Evolutionary conservation across 176 grass and related monocot genomes (phyloP), one percentile per base, ranked within the genome.

Genomic region (Luzula sylvatica): DNA sequence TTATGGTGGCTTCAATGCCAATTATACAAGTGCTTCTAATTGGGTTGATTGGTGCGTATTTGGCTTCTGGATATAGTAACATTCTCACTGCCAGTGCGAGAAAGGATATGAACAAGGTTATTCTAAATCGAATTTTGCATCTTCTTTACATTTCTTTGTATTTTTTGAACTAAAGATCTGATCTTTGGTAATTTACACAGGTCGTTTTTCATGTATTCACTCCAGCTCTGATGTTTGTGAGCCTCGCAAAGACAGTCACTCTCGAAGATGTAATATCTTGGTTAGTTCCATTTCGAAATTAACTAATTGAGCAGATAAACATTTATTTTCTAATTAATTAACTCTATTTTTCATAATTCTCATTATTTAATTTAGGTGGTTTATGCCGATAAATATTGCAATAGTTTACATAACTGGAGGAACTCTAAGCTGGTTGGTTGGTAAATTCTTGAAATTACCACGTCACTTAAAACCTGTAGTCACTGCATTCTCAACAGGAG

Each of bases 41-140:
- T 30, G 90, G 84, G n/a, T 16, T 79, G 28, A 53, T 88, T 41
- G 84, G 90, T 8, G 90, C 84, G 7, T 88, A 26, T 65, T 70
- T 95, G 27, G 90, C 90, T 22, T 75, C 84, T 3, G 45, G 71
- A 7, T 73, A 79, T 66, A 85, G 77, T 61, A 71, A 86, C 8
- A 70, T 88, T 14, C 58, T 95, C 11, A 88, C 74, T 0, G 65
- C 80, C 12, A 51, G 56, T 56, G 84, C 90, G 3, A 80, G 65
- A 15, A 78, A 75, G 50, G 80, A 86, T 38, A 85, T 95, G 80
- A 95, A 95, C 55, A 95, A 95, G 84, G 90, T 82, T 35, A 62
- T 19, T 56, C 57, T 54, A 14, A 17, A 30, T 20, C 22, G 0
- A 20, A 68, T 15, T 47, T 2, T 16, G 11, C 9, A 12, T 28